phyloP scores from a whole-genome alignment of 1,284 basidiomycete species.

The Cerrena zonata region DNA sequence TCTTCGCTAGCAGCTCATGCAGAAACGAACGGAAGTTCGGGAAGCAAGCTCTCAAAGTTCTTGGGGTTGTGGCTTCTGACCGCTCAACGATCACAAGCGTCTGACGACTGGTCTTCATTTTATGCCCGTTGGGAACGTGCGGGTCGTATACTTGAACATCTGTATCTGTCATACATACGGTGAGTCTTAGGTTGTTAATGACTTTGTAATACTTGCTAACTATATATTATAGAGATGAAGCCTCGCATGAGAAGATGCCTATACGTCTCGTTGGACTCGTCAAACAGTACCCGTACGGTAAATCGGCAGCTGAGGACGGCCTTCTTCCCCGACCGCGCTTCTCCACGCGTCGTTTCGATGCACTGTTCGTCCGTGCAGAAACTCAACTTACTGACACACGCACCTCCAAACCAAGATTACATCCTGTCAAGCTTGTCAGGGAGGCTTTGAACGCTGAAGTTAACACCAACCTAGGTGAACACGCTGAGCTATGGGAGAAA shows the following conservation, averaged over 20 bases:
- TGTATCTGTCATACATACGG: conserved; percentile 68
- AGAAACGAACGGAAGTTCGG: conserved; percentile 65
- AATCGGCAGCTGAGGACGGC: conserved; percentile 34
- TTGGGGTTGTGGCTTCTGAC: conserved; percentile 68
- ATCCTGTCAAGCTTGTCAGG: conserved; percentile 52
- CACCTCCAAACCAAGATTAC: conserved; percentile 37
- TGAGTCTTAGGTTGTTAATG: conserved; percentile 29
- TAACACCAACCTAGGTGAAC: conserved; percentile 1
- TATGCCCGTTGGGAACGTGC: conserved; percentile 67
- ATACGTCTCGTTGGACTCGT: conserved; percentile 65
- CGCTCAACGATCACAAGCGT: conserved; percentile 36
- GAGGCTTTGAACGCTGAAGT: conserved; percentile 51
- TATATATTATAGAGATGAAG: conserved; percentile 54
- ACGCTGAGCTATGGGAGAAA: neutral
- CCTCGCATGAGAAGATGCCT: conserved; percentile 50
- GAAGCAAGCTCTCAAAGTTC: conserved; percentile 66
- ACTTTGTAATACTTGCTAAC: conserved; percentile 3
- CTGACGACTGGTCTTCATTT: conserved; percentile 56
- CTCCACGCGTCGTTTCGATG: conserved; percentile 55
- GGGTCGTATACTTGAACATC: conserved; percentile 65
- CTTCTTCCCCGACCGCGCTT: conserved; percentile 55
- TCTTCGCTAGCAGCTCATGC: conserved; percentile 64
- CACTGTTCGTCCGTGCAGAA: conserved; percentile 60
- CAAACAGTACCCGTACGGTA: conserved; percentile 57
- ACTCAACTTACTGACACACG: conserved; percentile 35